Evolutionary conservation across 1,284 basidiomycete species (phyloP), one percentile per base, ranked within the genome.

Genomic region (Ganoderma sinense): DNA sequence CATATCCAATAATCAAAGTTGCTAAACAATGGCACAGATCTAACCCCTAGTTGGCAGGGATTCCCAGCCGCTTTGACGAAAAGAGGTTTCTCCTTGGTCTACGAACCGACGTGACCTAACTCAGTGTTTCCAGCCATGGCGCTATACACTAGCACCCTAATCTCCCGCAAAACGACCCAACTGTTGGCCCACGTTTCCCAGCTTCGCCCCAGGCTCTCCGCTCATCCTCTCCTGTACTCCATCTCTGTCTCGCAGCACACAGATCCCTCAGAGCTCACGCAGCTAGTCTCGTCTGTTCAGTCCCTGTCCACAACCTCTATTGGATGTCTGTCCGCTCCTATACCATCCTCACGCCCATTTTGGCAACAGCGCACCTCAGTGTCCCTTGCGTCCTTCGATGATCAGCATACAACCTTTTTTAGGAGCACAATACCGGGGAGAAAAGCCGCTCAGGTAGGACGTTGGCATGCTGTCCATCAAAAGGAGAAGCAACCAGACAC

Each of bases 341-440:
- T 85, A 29, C 82, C 82, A 8, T 67, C 72, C 11, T 33, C 56
- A 39, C 43, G 62, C 31, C 48, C 51, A 23, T 51, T 58, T 14
- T 73, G 70, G 68, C 72, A 64, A 36, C 73, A 76, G 56, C 73
- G 74, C n/a, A 82, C 85, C 53, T 80, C 85, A 1, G 89, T 89
- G 71, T 88, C 89, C 26, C 75, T 92, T 83, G 86, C 53, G 69
- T 86, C 60, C 7, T 85, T 89, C 75, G 82, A 87, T 55, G 77
- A 80, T 0, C 66, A 72, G 0, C 62, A 74, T 13, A 82, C 83
- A 31, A 79, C 82, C 1, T 79, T 85, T 0, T 93, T 93, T 72
- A 82, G 85, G 26, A 93, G 91, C 6, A 85, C 83, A 0, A 86
- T 93, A 63, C 84, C 86, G 0, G 91, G 92, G 11, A 81, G 81